These are phyloP conservation scores for Mycosarcoma maydis DNA, from an alignment of 1,284 basidiomycete genomes.

Conservation along the genomic window DNA sequence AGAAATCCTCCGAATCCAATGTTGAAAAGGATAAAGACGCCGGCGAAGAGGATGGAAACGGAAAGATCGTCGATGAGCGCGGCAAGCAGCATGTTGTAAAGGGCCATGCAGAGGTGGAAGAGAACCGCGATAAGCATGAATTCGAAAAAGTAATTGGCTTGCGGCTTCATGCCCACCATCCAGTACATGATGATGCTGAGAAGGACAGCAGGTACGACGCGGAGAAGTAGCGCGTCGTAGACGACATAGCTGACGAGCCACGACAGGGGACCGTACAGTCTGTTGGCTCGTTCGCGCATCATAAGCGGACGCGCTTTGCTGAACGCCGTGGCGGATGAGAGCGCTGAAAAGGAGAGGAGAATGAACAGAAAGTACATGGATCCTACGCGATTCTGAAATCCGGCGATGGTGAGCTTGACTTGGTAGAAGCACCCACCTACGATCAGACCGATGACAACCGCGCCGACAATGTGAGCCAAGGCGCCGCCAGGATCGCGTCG, in stretches of 20 bases:
- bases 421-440: constrained; percentile 58
- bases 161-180: constrained; percentile 56
- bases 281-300: constrained; percentile 58
- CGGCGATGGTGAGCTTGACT: constrained; percentile 52
- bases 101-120: constrained; percentile 43
- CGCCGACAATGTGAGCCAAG: constrained; percentile 48
- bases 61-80: constrained; percentile 48
- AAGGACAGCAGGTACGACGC: constrained; percentile 39
- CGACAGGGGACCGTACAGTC: constrained; percentile 42
- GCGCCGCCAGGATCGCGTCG: constrained; percentile 45
- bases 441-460: constrained; percentile 46
- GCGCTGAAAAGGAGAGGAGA: constrained; percentile 44
- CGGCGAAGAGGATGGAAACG: constrained; percentile 45
- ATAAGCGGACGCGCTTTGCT: constrained; percentile 42
- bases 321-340: constrained; percentile 44
- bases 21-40: constrained; percentile 55
- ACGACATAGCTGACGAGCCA: constrained; percentile 51
- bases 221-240: constrained; percentile 50
- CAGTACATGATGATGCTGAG: constrained; percentile 49
- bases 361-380: constrained; percentile 58
- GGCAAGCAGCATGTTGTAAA: constrained; percentile 53
- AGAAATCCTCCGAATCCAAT: constrained; percentile 57
- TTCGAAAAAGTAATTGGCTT: constrained; percentile 50
- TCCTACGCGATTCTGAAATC: constrained; percentile 58
- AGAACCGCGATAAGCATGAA: constrained; percentile 53